A percentile compares a stretch with the other conserved stretches of the same genome.
These are phyloP conservation scores for Sporisorium scitamineum DNA, from an alignment of 1,284 basidiomycete genomes.

Conservation along the genomic window DNA sequence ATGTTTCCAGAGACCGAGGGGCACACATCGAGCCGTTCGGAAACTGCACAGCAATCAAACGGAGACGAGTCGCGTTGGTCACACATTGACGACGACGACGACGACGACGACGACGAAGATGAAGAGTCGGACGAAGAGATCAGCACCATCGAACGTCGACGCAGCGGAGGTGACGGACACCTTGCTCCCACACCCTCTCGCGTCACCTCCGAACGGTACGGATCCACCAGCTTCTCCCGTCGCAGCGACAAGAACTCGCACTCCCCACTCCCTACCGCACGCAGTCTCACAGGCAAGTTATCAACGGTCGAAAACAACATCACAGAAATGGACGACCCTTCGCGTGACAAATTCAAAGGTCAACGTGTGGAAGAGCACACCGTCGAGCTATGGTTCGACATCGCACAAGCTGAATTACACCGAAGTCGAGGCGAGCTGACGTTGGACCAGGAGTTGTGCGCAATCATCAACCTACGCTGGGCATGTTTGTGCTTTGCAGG, in stretches of 20 bases:
- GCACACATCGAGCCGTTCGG: not conserved
- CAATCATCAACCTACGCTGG: constrained; percentile 47
- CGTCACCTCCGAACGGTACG: constrained; percentile 18
- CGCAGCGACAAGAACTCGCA: not conserved
- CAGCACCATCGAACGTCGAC: constrained; percentile 16
- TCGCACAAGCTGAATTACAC: constrained; percentile 36
- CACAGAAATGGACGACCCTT: constrained; percentile 40
- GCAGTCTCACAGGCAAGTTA: constrained; percentile 37
- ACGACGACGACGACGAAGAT: constrained; percentile 13
- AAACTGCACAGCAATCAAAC: not conserved
- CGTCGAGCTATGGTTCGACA: constrained; percentile 49
- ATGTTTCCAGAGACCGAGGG: constrained; percentile 29
- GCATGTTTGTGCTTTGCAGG: constrained; percentile 50
- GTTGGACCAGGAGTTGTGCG: constrained; percentile 42
- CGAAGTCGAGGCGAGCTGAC: constrained; percentile 34
- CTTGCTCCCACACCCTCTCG: not conserved
- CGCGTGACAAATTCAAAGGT: constrained; percentile 29
- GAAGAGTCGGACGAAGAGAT: constrained; percentile 29
- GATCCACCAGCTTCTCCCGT: constrained; percentile 31
- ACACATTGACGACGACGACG: not conserved
- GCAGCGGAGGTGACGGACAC: not conserved
- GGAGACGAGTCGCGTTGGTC: not conserved
- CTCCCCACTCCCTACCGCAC: constrained; percentile 2
- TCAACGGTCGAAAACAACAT: constrained; percentile 41
- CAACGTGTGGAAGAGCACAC: constrained; percentile 36